Evolutionary conservation across 1,284 basidiomycete genomes (phyloP).

Genomic region (Fistulinella cinereoalba): DNA sequence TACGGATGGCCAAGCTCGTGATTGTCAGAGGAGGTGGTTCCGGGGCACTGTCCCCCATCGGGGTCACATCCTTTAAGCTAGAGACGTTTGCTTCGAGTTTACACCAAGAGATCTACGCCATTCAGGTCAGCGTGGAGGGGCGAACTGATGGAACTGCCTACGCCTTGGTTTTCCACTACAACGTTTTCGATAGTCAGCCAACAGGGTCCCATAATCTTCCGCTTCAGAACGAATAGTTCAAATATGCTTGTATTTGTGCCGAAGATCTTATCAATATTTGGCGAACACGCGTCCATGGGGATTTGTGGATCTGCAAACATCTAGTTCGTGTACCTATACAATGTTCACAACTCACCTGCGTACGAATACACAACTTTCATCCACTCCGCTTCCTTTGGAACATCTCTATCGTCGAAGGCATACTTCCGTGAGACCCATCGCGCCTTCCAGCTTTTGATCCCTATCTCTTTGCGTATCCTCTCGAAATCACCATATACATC

Average conservation of each 20-base stretch:
- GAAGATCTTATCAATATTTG: conserved; percentile 85
- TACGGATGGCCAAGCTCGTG: conserved; percentile 87
- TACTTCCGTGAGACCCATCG: conserved; percentile 91
- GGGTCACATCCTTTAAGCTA: conserved; percentile 87
- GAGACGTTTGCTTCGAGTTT: conserved; percentile 87
- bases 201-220: conserved; percentile 98
- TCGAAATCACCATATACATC: conserved; percentile 90
- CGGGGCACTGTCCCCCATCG: conserved; percentile 76
- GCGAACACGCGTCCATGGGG: conserved; percentile 70
- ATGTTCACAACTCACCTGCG: conserved; percentile 50
- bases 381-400: conserved; percentile 83
- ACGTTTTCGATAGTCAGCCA: conserved; percentile 88
- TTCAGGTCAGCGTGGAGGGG: conserved; percentile 1
- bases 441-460: conserved; percentile 76
- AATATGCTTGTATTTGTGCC: conserved; percentile 95
- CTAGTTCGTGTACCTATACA: not conserved
- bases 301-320: conserved; percentile 51
- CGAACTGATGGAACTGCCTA: conserved; percentile 39
- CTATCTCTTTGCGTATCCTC: conserved; percentile 65
- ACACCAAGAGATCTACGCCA: conserved; percentile 83
- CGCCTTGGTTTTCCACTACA: conserved; percentile 71
- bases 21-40: conserved; percentile 90
- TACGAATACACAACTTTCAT: conserved; percentile 91
- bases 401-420: conserved; percentile 85
- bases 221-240: conserved; percentile 92